Percentiles rank a stretch among this genome's conserved stretches.
Conservation (phyloP, 768 basidiomycete species). For the Galerina sulciceps region DNA sequence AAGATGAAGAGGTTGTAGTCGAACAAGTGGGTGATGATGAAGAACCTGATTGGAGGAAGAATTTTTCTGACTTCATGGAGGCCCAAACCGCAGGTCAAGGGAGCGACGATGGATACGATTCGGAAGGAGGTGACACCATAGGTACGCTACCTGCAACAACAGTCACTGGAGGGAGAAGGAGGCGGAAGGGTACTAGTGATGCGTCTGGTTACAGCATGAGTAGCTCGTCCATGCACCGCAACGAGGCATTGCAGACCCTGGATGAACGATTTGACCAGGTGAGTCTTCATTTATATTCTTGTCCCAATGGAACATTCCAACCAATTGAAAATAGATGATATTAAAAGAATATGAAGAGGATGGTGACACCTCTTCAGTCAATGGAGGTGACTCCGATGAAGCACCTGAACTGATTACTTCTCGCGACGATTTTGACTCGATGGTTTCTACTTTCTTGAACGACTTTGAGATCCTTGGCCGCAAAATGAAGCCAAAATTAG, state of each 20-base stretch:
- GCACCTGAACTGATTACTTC: slow-evolving; percentile 79
- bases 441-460: slow-evolving; percentile 93
- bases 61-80: slow-evolving; percentile 81
- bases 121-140: slow-evolving; percentile 83
- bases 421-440: slow-evolving; percentile 85
- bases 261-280: slow-evolving; percentile 97
- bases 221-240: slow-evolving; percentile 94
- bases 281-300: slow-evolving; percentile 18
- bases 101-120: slow-evolving; percentile 58
- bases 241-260: slow-evolving; percentile 82
- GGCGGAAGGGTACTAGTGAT: slow-evolving; percentile 76
- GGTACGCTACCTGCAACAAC: slow-evolving; percentile 72
- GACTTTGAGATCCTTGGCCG: slow-evolving; percentile 91
- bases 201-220: slow-evolving; percentile 98
- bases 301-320: background rate
- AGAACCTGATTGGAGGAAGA: slow-evolving; percentile 71
- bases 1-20: slow-evolving; percentile 28
- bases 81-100: slow-evolving; percentile 50
- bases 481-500: slow-evolving; percentile 78
- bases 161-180: slow-evolving; percentile 79
- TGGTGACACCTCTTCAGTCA: slow-evolving; percentile 30
- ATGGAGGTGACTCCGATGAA: slow-evolving; percentile 55
- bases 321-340: slow-evolving; percentile 56
- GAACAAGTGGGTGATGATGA: slow-evolving; percentile 33
- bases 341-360: slow-evolving; percentile 79